A percentile compares a stretch with the other conserved stretches of the same genome.
phyloP scores from a whole-genome alignment of 1,284 basidiomycete species.

The Salmacisia buchloeana region DNA sequence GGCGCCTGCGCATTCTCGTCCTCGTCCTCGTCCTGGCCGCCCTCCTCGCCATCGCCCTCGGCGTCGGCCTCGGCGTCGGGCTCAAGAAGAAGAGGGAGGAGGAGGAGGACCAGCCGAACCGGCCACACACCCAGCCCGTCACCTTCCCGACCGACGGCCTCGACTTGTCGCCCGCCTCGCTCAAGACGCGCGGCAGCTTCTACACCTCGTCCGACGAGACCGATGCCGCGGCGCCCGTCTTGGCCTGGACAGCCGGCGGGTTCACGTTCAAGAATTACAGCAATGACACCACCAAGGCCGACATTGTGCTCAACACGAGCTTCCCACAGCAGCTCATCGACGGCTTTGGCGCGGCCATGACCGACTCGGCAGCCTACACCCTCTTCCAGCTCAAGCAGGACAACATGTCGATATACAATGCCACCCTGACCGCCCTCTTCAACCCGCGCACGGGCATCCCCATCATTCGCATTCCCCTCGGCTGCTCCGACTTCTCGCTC shows the following conservation, averaged over 20 bases:
- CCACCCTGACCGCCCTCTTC: constrained; percentile 31
- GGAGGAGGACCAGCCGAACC: background rate
- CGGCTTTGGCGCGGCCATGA: constrained; percentile 32
- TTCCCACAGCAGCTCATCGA: constrained; percentile 23
- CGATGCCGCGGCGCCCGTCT: background rate
- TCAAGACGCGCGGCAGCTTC: background rate
- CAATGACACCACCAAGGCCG: constrained; percentile 17
- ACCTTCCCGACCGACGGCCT: background rate
- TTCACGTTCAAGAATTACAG: constrained; percentile 7
- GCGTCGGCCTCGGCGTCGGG: background rate
- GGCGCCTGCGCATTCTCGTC: background rate
- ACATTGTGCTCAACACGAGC: constrained; percentile 27
- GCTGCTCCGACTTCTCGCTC: constrained; percentile 29
- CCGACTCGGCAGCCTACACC: constrained; percentile 28
- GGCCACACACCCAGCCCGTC: background rate
- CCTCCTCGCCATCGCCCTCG: constrained; percentile 3
- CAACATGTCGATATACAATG: constrained; percentile 20
- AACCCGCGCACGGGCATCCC: constrained; percentile 28
- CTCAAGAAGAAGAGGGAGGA: constrained; percentile 2
- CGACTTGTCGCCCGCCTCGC: background rate
- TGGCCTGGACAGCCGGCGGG: constrained; percentile 21
- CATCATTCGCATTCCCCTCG: constrained; percentile 26
- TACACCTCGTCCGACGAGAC: background rate
- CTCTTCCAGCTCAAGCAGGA: constrained; percentile 20
- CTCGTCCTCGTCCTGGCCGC: background rate